These are phyloP conservation scores for Penicillium palitans DNA, from an alignment of 2,329 filamentous ascomycete species.

Conservation along the genomic window DNA sequence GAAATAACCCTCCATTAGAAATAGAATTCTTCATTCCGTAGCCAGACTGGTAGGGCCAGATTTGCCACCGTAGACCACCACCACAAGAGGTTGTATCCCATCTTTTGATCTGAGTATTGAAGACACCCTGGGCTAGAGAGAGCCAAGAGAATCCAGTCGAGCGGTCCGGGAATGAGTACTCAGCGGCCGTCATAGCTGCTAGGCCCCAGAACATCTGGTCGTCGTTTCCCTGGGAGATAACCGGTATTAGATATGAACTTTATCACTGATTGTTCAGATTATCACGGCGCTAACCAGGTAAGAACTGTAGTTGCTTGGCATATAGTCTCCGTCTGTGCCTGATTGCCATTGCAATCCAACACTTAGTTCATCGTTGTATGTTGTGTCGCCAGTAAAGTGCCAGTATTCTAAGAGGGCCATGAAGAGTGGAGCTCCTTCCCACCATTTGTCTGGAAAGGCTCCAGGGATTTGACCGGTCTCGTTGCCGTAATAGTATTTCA, in stretches of 20 bases:
- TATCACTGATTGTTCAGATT: neutral
- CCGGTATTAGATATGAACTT: neutral
- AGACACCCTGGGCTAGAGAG: slow-evolving; percentile 14
- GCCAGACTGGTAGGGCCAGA: slow-evolving; percentile 12
- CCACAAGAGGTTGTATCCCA: slow-evolving; percentile 16
- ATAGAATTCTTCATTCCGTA: slow-evolving; percentile 17
- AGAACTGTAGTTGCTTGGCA: slow-evolving; percentile 16
- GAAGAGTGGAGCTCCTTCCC: slow-evolving; percentile 15
- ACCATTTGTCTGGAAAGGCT: slow-evolving; percentile 18
- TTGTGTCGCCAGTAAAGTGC: slow-evolving; percentile 15
- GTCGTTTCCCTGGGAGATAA: slow-evolving; percentile 13
- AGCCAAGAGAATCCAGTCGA: slow-evolving; percentile 11
- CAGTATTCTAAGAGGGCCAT: slow-evolving; percentile 16
- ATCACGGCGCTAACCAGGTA: slow-evolving; percentile 10
- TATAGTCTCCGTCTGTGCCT: slow-evolving; percentile 10
- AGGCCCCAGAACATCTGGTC: slow-evolving; percentile 20
- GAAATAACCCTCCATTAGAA: slow-evolving; percentile 17
- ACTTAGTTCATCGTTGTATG: slow-evolving; percentile 15
- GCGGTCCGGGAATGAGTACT: slow-evolving; percentile 6
- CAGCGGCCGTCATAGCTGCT: slow-evolving; percentile 17
- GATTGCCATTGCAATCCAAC: slow-evolving; percentile 18
- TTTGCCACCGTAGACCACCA: slow-evolving; percentile 19
- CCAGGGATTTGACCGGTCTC: slow-evolving; percentile 17
- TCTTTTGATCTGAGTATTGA: slow-evolving; percentile 11
- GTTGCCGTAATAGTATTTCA: slow-evolving; percentile 16